Evolutionary conservation across 345 rosid genomes (phyloP), one percentile per base, ranked within the genome.

Genomic region (Adansonia digitata): DNA sequence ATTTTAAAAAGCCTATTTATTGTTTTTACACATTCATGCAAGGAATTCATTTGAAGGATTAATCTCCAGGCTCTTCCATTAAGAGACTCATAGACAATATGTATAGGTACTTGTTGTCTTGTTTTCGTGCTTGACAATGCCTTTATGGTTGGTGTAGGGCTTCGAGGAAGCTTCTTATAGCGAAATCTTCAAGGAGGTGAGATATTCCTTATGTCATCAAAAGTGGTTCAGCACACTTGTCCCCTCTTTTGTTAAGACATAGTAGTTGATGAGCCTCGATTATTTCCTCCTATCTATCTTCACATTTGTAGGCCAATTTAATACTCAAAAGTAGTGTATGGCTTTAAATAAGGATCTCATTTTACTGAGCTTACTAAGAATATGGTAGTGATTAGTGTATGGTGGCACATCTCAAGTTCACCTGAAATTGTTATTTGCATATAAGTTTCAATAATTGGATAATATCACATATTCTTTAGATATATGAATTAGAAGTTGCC

Each of bases 131-230:
- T 57, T 82, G 51, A 75, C 67, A 27, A 62, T 17, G 13, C 60
- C 69, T 74, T 61, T 74, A 2, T 74, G 75, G 26, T 63, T 73
- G 61, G 52, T 84, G 34, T 49, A 95, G 98, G 97, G 94, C 56
- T 95, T 91, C 12, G 83, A 82, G 87, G 87, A 89, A 76, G 79
- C 78, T 59, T 87, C 94, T 80, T 61, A 82, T 59, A 91, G 97
- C 26, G 79, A 78, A 72, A 79, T 91, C 74, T 95, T 93, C 81
- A 87, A 91, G 81, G 98, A 95, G 94, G 98, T 95, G 75, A 84
- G 84, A 59, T 56, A 52, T 46, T 1, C 65, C 13, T 72, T 31
- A 40, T 22, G 46, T 31, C 46, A 29, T 67, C 31, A 39, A 26
- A 52, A 59, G 24, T 46, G 26, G 17, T 43, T 22, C 7, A 12